Evolutionary conservation across 768 basidiomycete species (phyloP).

Genomic region (Phallus indusiatus): DNA sequence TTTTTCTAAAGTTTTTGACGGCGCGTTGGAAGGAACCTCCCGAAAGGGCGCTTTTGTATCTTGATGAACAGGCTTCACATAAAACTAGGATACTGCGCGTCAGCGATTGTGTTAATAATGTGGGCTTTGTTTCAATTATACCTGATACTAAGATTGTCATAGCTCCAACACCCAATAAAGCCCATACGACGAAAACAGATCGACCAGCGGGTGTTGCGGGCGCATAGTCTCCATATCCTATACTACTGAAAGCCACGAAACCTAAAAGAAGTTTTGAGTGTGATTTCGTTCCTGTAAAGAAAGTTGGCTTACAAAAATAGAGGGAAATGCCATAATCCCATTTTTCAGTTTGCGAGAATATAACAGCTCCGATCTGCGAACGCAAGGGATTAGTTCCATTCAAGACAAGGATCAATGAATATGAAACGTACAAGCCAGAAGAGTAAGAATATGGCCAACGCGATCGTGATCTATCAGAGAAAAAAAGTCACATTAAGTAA

Average conservation of each 20-base stretch:
- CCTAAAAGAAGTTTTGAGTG: slow-evolving; percentile 30
- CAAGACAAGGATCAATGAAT: background rate
- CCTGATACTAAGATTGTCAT: slow-evolving; percentile 71
- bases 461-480: slow-evolving; percentile 30
- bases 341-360: slow-evolving; percentile 59
- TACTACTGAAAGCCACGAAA: slow-evolving; percentile 63
- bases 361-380: slow-evolving; percentile 50
- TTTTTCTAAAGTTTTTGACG: slow-evolving; percentile 35
- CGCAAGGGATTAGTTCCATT: background rate
- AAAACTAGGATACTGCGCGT: slow-evolving; percentile 34
- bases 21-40: slow-evolving; percentile 32
- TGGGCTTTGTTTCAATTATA: slow-evolving; percentile 15
- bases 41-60: slow-evolving; percentile 51
- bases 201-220: slow-evolving; percentile 62
- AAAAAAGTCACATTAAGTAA: too few species aligned
- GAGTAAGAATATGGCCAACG: slow-evolving; percentile 52
- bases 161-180: slow-evolving; percentile 62
- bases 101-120: background rate
- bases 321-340: slow-evolving; percentile 57
- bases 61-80: slow-evolving; percentile 53
- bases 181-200: slow-evolving; percentile 72
- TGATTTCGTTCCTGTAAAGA: background rate
- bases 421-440: slow-evolving; percentile 60
- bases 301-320: slow-evolving; percentile 55
- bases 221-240: slow-evolving; percentile 54